Percentiles rank a stretch among this genome's conserved stretches.
Conservation (phyloP, 2,329 filamentous ascomycete genomes). For the Penicillium italicum region DNA sequence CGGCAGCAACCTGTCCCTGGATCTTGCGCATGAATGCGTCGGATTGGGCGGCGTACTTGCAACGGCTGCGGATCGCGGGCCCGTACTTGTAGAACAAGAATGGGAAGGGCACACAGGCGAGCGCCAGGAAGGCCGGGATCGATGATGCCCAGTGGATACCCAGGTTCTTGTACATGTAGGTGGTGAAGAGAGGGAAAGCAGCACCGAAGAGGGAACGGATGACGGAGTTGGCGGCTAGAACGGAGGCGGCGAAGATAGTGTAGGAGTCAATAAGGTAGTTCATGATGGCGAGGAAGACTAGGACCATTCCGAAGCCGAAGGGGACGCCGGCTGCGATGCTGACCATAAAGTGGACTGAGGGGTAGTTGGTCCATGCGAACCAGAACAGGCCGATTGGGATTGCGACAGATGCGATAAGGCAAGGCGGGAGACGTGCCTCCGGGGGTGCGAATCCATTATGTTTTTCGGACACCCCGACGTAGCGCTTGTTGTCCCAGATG, state of each 20-base stretch:
- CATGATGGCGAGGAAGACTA: conserved; percentile 27
- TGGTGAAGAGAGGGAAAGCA: conserved; percentile 28
- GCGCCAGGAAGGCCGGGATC: conserved; percentile 26
- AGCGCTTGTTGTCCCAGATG: conserved; percentile 28
- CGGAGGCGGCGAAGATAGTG: conserved; percentile 27
- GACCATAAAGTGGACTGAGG: conserved; percentile 25
- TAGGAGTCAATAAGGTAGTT: conserved; percentile 29
- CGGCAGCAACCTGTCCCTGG: conserved; percentile 24
- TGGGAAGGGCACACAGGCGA: conserved; percentile 26
- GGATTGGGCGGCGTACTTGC: conserved; percentile 29
- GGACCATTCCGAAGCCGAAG: conserved; percentile 28
- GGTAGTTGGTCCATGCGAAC: conserved; percentile 34
- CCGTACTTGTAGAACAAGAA: conserved; percentile 31
- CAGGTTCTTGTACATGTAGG: conserved; percentile 26
- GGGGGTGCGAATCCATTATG: conserved; percentile 25
- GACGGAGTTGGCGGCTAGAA: conserved; percentile 26
- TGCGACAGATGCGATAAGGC: conserved; percentile 24
- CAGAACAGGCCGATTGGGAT: conserved; percentile 32
- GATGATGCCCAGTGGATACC: conserved; percentile 28
- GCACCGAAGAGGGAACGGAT: conserved; percentile 27
- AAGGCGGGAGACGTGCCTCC: conserved; percentile 28
- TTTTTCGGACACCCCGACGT: conserved; percentile 16
- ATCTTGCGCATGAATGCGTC: conserved; percentile 39
- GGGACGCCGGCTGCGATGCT: conserved; percentile 25
- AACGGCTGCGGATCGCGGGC: conserved; percentile 19